Conservation (phyloP, 352 stramenopile genomes). For the Pythium folliculosum region DNA sequence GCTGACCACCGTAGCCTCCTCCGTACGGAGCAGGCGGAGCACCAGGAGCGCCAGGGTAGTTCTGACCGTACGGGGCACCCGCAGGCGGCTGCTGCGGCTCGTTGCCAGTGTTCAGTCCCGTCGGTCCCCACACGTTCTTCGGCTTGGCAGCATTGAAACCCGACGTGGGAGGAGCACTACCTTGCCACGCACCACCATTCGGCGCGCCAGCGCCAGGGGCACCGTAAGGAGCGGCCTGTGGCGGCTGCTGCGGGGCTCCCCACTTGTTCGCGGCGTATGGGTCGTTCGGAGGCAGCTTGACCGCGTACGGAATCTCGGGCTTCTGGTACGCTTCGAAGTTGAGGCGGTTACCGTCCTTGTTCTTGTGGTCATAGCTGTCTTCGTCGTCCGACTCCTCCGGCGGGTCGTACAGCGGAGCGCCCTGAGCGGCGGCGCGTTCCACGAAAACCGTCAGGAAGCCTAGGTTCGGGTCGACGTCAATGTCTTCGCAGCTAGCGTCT, state of each 20-base stretch:
- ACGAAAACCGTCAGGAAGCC: constrained; percentile 96
- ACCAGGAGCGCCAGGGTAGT: constrained; percentile 24
- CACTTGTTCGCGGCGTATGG: constrained; percentile 65
- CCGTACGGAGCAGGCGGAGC: constrained; percentile 33
- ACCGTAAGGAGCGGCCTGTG: constrained; percentile 26
- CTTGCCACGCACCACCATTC: constrained; percentile 36
- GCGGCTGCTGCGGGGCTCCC: constrained; percentile 35
- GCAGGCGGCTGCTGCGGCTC: constrained; percentile 20
- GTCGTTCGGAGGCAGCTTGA: constrained; percentile 70
- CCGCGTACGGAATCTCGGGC: constrained; percentile 85
- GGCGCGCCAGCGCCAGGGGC: constrained; percentile 30
- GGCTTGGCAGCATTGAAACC: constrained; percentile 52
- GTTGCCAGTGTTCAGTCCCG: constrained; percentile 55
- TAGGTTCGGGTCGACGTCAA: constrained; percentile 96
- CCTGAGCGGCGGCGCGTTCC: constrained; percentile 89
- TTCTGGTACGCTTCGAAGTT: constrained; percentile 92
- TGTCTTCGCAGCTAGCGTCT: constrained; percentile 94
- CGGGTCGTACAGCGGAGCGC: constrained; percentile 93
- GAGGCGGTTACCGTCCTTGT: constrained; percentile 60
- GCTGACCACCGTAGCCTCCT: constrained; percentile 45
- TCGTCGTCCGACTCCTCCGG: constrained; percentile 96
- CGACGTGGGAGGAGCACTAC: constrained; percentile 35
- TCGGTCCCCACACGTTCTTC: constrained; percentile 88
- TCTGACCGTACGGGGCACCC: constrained; percentile 36
- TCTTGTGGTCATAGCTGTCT: constrained; percentile 78